Evolutionary conservation across 116 monocot genomes (phyloP), one percentile per base, ranked within the genome.

Genomic region (Trichopus zeylanicus): DNA sequence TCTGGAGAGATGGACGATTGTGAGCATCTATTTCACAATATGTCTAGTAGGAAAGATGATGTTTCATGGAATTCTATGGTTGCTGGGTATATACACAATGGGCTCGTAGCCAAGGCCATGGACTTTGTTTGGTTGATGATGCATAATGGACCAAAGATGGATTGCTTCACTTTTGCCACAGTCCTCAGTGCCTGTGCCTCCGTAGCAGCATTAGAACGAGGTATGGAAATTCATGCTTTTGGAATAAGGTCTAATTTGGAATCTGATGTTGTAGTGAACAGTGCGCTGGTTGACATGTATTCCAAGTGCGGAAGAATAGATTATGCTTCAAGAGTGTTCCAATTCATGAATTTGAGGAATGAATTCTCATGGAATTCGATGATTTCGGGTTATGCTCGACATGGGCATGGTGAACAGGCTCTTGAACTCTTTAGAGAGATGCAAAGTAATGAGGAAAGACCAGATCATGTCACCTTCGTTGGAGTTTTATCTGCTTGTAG

Each of bases 241-340:
- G 31, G 57, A 46, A 26, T 68, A 26, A 68, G 69, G 24, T 22
- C 42, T 20, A 26, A 23, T 32, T 46, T 39, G 22, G 34, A 55
- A 6, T 47, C 62, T 9, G 68, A 78, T 63, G 62, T 78, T 16
- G 72, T 78, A 11, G 58, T 78, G 23, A 65, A 68, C 26, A 84
- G 65, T 46, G 60, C 88, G 18, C 58, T 89, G 1, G 66, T 89
- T 31, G 88, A 89, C 64, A 84, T 89, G 88, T 89, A 89, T 28
- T 62, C 81, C 3, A 91, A 87, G 61, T 91, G 83, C 53, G 86
- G 91, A n/a, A 47, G 72, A 31, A 37, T 73, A 33, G 68, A 78
- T n/a, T 55, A 60, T 55, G 78, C 78, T 1, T 46, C 29, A 5
- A 68, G 19, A 8, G 68, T 72, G 12, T 78, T 78, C 58, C 30